These are phyloP conservation scores for Mycothermus thermophilus DNA, from an alignment of 495 filamentous ascomycete species.

Conservation along the genomic window DNA sequence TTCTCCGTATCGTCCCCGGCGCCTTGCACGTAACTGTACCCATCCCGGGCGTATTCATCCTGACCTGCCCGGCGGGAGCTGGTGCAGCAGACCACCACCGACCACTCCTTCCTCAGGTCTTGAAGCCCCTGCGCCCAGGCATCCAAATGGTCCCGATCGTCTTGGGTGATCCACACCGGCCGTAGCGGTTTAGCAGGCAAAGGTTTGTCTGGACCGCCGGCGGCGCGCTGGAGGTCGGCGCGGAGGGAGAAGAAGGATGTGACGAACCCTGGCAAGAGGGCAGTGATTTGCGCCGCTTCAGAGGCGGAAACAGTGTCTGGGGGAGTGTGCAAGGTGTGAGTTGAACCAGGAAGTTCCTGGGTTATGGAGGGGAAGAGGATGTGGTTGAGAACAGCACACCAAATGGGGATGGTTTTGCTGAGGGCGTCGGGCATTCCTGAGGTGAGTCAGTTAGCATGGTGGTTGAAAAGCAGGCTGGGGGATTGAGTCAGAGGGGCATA, in stretches of 20 bases:
- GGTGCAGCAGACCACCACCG: constrained; percentile 67
- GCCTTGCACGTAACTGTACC: constrained; percentile 74
- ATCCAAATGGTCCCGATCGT: constrained; percentile 10
- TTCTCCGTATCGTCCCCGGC: constrained; percentile 86
- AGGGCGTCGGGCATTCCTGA: constrained; percentile 82
- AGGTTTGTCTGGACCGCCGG: too few species aligned
- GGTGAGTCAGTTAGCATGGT: background rate
- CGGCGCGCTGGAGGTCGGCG: too few species aligned
- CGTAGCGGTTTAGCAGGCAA: constrained; percentile 54
- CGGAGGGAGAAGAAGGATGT: constrained; percentile 37
- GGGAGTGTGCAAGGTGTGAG: constrained; percentile 48
- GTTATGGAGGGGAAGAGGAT: constrained; percentile 52
- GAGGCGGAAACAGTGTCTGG: constrained; percentile 52
- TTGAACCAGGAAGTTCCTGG: too few species aligned
- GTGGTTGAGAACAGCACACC: constrained; percentile 74
- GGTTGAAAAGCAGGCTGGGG: background rate
- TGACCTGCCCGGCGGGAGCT: constrained; percentile 62
- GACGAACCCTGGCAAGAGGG: constrained; percentile 52
- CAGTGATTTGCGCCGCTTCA: constrained; percentile 68
- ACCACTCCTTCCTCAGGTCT: constrained; percentile 38
- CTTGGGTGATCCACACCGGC: constrained; percentile 48
- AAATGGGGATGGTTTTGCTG: constrained; percentile 86
- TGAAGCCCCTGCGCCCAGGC: constrained; percentile 11
- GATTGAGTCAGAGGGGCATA: constrained; percentile 22
- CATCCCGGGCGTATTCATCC: too few species aligned